These are phyloP conservation scores for Didymella lethalis DNA, from an alignment of 2,329 filamentous ascomycete genomes.

Conservation along the genomic window DNA sequence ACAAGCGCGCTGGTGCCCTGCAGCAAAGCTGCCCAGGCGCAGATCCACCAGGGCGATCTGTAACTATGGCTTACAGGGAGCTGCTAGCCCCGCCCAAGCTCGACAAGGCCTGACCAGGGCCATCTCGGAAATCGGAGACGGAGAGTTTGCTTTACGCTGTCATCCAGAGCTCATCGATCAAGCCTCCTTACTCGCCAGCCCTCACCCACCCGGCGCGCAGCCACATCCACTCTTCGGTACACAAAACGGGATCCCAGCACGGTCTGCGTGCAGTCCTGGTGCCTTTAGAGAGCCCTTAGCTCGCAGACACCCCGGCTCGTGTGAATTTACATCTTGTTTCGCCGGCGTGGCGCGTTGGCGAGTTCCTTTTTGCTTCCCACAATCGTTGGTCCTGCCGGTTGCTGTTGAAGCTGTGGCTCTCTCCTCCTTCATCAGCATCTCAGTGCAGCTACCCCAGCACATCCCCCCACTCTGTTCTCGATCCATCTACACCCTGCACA, in stretches of 20 bases:
- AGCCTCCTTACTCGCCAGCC: slow-evolving; percentile 36
- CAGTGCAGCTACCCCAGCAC: slow-evolving; percentile 30
- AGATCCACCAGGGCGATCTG: slow-evolving; percentile 51
- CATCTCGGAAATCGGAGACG: slow-evolving; percentile 48
- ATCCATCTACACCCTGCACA: slow-evolving; percentile 26
- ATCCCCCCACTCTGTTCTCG: slow-evolving; percentile 31
- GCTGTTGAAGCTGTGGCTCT: slow-evolving; percentile 35
- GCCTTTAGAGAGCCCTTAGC: slow-evolving; percentile 26
- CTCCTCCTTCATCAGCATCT: slow-evolving; percentile 34
- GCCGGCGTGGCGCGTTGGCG: slow-evolving; percentile 45
- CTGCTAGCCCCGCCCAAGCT: slow-evolving; percentile 40
- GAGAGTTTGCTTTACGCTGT: slow-evolving; percentile 38
- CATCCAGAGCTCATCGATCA: slow-evolving; percentile 30
- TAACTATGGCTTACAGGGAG: slow-evolving; percentile 46
- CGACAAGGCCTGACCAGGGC: slow-evolving; percentile 23
- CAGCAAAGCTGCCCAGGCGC: slow-evolving; percentile 44
- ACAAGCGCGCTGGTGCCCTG: slow-evolving; percentile 39
- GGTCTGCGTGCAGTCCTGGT: slow-evolving; percentile 35
- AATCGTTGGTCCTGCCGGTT: slow-evolving; percentile 8
- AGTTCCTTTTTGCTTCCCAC: slow-evolving; percentile 42
- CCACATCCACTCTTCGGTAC: slow-evolving; percentile 46
- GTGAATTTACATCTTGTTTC: slow-evolving; percentile 39
- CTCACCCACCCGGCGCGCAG: slow-evolving; percentile 41
- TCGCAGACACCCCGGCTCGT: slow-evolving; percentile 27
- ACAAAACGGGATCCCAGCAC: slow-evolving; percentile 27